Base-by-base conservation (phyloP, 345 rosid genomes). In the Populus nigra region DNA sequence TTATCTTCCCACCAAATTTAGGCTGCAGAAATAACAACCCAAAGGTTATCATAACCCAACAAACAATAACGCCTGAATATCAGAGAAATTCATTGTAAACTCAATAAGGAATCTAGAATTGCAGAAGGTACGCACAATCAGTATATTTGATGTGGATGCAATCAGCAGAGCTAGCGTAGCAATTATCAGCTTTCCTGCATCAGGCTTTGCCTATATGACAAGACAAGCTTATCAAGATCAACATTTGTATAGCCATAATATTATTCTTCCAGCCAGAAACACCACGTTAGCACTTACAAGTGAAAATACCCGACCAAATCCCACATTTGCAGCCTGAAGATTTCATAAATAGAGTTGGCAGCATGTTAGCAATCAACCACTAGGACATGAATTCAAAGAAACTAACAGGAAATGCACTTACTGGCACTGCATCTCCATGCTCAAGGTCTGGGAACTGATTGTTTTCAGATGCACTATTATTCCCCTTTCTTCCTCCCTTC, bases 161-260 rank as follows among this genome's bases (percentile, higher is more conserved):
- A 90, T 84, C 83, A 93, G 80, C 71, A 93, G 84, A 8, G 98
- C 96, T 76, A 90, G 50, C 73, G 98, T 93, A 71, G 90, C 98
- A 53, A 91, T 71, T 68, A 82, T 81, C 43, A 93, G 86, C 85
- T 90, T 88, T 67, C 91, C 94, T 9, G 98, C 90, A 85, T 93
- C 98, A 0, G 92, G 90, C 65, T 88, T 93, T 77, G 96, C 98
- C 96, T 93, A 87, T 68, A 78, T n/a, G 63, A 57, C 15, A 57
- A 57, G 63, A 57, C 1, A 57, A 57, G 63, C 15, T 57, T 1
- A 23, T 23, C 11, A 57, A 3, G 11, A 57, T 57, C 5, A n/a
- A 57, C 23, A 57, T 57, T n/a, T 57, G 15, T 57, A 45, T 13
- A 57, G 25, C 62, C n/a, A 55, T 55, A 55, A 55, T 55, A 55